Conservation (phyloP, 2,329 filamentous ascomycete species). For the Celoporthe dispersa region DNA sequence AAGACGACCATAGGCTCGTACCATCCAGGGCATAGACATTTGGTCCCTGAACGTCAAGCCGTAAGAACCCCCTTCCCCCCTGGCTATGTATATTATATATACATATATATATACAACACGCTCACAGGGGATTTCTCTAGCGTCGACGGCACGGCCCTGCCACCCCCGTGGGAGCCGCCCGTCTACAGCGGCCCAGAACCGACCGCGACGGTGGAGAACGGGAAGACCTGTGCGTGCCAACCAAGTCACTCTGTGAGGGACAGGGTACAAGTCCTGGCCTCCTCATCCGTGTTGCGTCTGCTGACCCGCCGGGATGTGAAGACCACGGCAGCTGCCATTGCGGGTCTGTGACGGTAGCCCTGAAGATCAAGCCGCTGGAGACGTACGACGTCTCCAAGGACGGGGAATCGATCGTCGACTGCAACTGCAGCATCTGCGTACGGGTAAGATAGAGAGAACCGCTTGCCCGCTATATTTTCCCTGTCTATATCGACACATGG, state of each 20-base stretch:
- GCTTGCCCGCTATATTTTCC: too few relatives aligned
- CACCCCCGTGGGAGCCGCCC: slow-evolving; percentile 41
- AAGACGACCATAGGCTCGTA: slow-evolving; percentile 24
- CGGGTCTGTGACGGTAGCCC: slow-evolving; percentile 50
- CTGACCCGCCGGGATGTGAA: not conserved
- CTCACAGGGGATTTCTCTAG: slow-evolving; percentile 33
- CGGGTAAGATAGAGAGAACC: slow-evolving; percentile 39
- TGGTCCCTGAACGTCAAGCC: slow-evolving; percentile 15
- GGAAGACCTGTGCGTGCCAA: slow-evolving; percentile 39
- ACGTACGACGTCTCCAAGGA: slow-evolving; percentile 36
- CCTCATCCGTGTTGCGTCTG: not conserved
- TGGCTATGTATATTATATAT: too few relatives aligned
- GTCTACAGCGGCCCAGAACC: slow-evolving; percentile 49
- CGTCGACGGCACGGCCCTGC: slow-evolving; percentile 43
- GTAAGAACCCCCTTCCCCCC: slow-evolving; percentile 9
- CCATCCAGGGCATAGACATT: slow-evolving; percentile 22
- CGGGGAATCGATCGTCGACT: slow-evolving; percentile 42
- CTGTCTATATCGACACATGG: not conserved
- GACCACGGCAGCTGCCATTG: slow-evolving; percentile 59
- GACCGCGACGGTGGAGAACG: slow-evolving; percentile 41
- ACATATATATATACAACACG: not conserved
- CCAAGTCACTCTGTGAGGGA: not conserved
- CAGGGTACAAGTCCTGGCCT: not conserved
- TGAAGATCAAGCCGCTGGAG: slow-evolving; percentile 47
- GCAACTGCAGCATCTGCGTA: slow-evolving; percentile 57